Evolutionary conservation across 106 monocot species (phyloP), one percentile per base, ranked within the genome.

Genomic region (Narthecium ossifragum): DNA sequence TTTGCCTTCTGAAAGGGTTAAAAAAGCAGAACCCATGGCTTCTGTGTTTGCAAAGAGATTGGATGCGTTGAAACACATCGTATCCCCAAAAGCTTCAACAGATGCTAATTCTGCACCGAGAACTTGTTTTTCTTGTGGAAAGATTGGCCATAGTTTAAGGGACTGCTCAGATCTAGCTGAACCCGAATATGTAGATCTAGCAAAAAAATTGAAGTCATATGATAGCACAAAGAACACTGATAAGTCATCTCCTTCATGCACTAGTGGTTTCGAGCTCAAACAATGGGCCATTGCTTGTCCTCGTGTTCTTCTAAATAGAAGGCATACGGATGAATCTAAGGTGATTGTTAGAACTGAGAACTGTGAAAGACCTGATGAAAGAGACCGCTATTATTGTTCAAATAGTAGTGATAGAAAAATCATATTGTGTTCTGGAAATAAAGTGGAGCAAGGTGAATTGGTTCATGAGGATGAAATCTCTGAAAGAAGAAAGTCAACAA

Each of bases 31-130:
- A 25, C 53, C 63, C 25, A 67, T 70, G 38, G 55, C 64, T 46
- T 77, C 86, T 49, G 36, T 71, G 31, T 92, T 80, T 67, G 70
- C 80, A 36, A 86, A 72, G 43, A 77, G 80, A 59, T 74, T 86
- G 32, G 83, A 78, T 61, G 62, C 79, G 34, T 60, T 76, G 40
- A 76, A 32, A 39, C 69, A 73, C 41, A 65, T 62, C 11, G 50
- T 38, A 17, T 34, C 62, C 1, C 31, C 62, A 23, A 43, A 59
- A 60, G 10, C 26, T 40, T 12, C 31, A 3, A 36, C 26, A 31
- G 22, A 54, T 21, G 24, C 31, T 10, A 32, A 51, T 30, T 8
- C 22, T 62, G 26, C 56, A 17, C 18, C 31, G 2, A 29, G 34
- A 64, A 66, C 51, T 14, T 80, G 85, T 43, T 72, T 75, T 14